These are phyloP conservation scores for Ochromonadaceae sp. DNA, from an alignment of 352 stramenopile species.

Conservation along the genomic window DNA sequence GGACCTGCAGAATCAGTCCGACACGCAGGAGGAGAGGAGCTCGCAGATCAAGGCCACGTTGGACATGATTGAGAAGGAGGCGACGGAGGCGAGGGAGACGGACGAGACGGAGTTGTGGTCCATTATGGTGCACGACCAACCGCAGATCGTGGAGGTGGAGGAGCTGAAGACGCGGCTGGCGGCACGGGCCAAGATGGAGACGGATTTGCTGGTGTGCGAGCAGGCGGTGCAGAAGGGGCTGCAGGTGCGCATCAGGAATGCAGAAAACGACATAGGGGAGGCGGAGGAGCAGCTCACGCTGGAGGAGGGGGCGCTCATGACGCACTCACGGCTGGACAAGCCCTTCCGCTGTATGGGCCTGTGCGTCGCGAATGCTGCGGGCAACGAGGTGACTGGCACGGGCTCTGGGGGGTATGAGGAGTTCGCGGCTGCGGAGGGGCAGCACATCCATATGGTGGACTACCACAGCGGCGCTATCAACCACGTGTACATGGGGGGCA, in stretches of 20 bases:
- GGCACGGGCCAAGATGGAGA: constrained; percentile 28
- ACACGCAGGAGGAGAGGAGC: constrained; percentile 20
- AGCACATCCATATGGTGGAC: constrained; percentile 25
- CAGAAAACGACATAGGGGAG: constrained; percentile 31
- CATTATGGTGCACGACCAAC: constrained; percentile 36
- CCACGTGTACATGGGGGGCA: constrained; percentile 37
- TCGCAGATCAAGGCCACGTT: constrained; percentile 23
- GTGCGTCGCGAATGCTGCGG: constrained; percentile 34
- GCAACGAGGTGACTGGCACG: constrained; percentile 36
- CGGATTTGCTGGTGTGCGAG: constrained; percentile 2
- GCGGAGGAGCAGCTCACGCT: constrained; percentile 31
- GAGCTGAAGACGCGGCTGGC: constrained; percentile 36
- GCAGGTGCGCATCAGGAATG: constrained; percentile 27
- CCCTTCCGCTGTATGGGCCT: constrained; percentile 37
- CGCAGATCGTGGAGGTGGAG: constrained; percentile 40
- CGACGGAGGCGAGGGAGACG: constrained; percentile 30
- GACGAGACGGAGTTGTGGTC: constrained; percentile 41
- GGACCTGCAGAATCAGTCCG: not conserved
- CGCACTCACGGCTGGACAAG: constrained; percentile 29
- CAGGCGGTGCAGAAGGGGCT: not conserved
- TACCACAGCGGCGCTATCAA: constrained; percentile 30
- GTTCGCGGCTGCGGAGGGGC: constrained; percentile 30
- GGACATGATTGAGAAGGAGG: constrained; percentile 27
- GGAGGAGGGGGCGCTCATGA: constrained; percentile 39
- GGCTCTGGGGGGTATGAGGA: constrained; percentile 32